phyloP scores from a whole-genome alignment of 2,329 filamentous ascomycete species.

The Ophioceras dolichostomum region DNA sequence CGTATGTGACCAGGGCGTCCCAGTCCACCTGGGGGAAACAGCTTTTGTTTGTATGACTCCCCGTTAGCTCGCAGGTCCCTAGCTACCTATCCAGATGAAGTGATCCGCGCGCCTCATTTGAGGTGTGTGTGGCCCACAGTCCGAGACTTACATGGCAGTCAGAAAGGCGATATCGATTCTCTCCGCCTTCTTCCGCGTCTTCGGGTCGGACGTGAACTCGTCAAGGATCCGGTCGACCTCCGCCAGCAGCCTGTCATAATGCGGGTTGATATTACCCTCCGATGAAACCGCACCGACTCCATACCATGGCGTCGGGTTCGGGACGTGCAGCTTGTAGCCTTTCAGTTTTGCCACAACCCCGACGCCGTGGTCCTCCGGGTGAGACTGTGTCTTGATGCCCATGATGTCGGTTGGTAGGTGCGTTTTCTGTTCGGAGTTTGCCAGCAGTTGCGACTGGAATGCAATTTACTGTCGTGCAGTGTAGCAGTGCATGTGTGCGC shows the following conservation, averaged over 20 bases:
- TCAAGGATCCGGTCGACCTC: not conserved
- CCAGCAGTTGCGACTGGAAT: too few relatives aligned
- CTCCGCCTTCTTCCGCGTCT: not conserved
- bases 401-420: too few relatives aligned
- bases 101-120: too few relatives aligned
- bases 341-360: not conserved
- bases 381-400: too few relatives aligned
- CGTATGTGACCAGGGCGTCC: slow-evolving; percentile 4
- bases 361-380: not conserved
- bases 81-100: too few relatives aligned
- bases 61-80: too few relatives aligned
- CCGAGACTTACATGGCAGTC: not conserved
- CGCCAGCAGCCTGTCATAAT: not conserved
- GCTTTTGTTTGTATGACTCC: too few relatives aligned
- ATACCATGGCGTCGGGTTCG: not conserved
- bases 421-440: too few relatives aligned
- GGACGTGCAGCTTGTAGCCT: not conserved
- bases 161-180: not conserved
- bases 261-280: not conserved
- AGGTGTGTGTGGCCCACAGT: too few relatives aligned
- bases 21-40: slow-evolving; percentile 6
- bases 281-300: too few relatives aligned
- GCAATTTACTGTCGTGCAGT: too few relatives aligned
- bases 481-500: too few relatives aligned
- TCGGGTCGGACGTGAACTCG: not conserved